These are phyloP conservation scores for Polyrhizophydium stewartii DNA, from an alignment of 371 early-diverging fungal genomes.

Conservation along the genomic window DNA sequence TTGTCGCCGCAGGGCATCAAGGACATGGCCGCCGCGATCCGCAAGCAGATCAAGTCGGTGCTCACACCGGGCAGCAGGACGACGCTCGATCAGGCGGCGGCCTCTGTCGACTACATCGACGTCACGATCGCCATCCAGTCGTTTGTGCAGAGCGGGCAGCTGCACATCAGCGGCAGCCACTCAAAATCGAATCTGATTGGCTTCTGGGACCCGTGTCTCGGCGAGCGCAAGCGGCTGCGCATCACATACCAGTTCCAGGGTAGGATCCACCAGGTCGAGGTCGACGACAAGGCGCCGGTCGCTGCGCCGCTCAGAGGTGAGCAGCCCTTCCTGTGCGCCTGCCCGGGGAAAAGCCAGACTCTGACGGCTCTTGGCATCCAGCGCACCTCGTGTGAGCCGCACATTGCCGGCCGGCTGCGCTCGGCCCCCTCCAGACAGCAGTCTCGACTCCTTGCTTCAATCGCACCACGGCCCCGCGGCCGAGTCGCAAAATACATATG, in stretches of 20 bases:
- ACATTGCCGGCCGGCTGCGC: too few relatives aligned
- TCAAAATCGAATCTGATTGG: constrained; percentile 88
- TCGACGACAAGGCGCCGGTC: constrained; percentile 72
- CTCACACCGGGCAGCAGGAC: background rate
- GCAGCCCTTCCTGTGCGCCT: too few relatives aligned
- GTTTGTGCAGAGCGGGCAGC: constrained; percentile 76
- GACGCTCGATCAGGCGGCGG: background rate
- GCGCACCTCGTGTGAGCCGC: background rate
- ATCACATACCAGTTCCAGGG: constrained; percentile 84
- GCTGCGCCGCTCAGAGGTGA: constrained; percentile 81
- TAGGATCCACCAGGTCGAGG: constrained; percentile 73
- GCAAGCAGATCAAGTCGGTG: constrained; percentile 6
- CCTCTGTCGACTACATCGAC: constrained; percentile 52
- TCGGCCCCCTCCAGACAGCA: too few relatives aligned
- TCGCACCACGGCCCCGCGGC: background rate
- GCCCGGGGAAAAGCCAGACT: too few relatives aligned
- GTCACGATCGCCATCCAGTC: constrained; percentile 83
- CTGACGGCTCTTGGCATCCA: too few relatives aligned
- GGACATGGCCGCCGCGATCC: constrained; percentile 7
- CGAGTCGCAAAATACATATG: too few relatives aligned
- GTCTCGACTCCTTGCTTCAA: too few relatives aligned
- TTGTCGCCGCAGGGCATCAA: constrained; percentile 21
- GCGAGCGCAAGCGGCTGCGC: constrained; percentile 73
- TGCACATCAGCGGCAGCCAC: constrained; percentile 80
- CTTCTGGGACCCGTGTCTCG: constrained; percentile 94